A percentile compares a stretch with the other conserved stretches of the same genome.
Conservation (phyloP, 495 filamentous ascomycete genomes). For the Xylaria cubensis region DNA sequence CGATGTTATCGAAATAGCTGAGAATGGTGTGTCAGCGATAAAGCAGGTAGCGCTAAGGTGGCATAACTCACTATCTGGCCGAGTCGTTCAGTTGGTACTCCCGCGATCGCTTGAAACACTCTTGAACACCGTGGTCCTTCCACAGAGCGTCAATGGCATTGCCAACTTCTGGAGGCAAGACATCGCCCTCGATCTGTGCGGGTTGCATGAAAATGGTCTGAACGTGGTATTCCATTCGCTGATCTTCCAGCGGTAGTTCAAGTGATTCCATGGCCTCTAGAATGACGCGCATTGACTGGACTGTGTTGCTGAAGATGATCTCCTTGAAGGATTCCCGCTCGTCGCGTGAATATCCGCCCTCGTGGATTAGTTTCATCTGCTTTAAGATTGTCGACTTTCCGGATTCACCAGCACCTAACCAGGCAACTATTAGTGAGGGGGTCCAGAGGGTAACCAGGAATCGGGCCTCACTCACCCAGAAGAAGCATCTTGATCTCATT, state of each 20-base stretch:
- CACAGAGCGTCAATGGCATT: conserved; percentile 91
- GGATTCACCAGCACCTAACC: conserved; percentile 94
- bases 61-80: conserved; percentile 86
- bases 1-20: conserved; percentile 97
- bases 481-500: conserved; percentile 99
- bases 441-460: background rate
- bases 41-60: background rate
- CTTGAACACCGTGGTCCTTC: conserved; percentile 93
- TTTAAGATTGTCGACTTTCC: conserved; percentile 99
- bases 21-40: conserved; percentile 42
- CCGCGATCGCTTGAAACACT: conserved; percentile 91
- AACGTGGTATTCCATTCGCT: conserved; percentile 88
- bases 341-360: conserved; percentile 79
- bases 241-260: conserved; percentile 86
- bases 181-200: conserved; percentile 93
- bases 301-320: conserved; percentile 98
- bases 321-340: conserved; percentile 89
- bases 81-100: conserved; percentile 99
- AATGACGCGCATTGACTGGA: conserved; percentile 95
- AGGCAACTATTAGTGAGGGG: conserved; percentile 16
- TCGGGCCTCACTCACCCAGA: conserved; percentile 70
- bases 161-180: conserved; percentile 91
- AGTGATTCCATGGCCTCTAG: conserved; percentile 95
- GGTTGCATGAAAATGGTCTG: conserved; percentile 97
- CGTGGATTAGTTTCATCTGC: conserved; percentile 96